Base-by-base conservation (phyloP, 176 grass and related monocot species). In the Carex scoparia region DNA sequence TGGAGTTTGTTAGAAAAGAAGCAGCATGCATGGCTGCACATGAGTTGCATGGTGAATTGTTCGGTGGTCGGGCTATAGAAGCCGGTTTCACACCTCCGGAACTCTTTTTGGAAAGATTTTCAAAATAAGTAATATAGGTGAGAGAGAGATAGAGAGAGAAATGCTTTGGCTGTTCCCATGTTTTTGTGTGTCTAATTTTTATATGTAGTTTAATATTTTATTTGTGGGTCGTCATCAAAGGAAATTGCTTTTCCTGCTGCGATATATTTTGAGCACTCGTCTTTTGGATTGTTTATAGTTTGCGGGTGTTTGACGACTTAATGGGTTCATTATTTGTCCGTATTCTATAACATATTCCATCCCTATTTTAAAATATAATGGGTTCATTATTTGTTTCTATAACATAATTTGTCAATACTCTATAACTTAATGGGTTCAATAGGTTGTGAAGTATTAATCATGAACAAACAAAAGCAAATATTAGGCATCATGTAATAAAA, bases 1-100 rank as follows among this genome's bases (percentile, higher is more conserved):
- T 99, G 18, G 93, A 99, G 61, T 99, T 96, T 88, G 69, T 84
- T 84, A 91, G 97, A 57, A 76, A 90, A 86, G 97, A 96, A 82
- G 90, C 91, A 73, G 79, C 90, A 65, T 89, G 87, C 78, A 81
- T 82, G 68, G 91, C 93, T 0, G 93, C 90, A 35, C 97, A 92
- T 81, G 89, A 61, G 14, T 94, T 99, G 58, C 97, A 99, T 79
- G 91, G 93, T 10, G 91, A 93, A 57, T 59, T 84, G 54, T 99
- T 90, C 0, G 85, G 88, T 51, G 65, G 89, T 68, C 86, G 84
- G 54, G 78, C 60, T 3, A 81, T 99, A 8, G 82, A 57, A 64
- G 68, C 88, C 84, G 87, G 92, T 60, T 93, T 91, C 82, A 91
- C 76, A 7, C 87, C 86, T 10, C 60, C 85, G 55, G 91, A 88